Evolutionary conservation across 352 stramenopile genomes (phyloP).

Genomic region (Thraustochytrium sp.): DNA sequence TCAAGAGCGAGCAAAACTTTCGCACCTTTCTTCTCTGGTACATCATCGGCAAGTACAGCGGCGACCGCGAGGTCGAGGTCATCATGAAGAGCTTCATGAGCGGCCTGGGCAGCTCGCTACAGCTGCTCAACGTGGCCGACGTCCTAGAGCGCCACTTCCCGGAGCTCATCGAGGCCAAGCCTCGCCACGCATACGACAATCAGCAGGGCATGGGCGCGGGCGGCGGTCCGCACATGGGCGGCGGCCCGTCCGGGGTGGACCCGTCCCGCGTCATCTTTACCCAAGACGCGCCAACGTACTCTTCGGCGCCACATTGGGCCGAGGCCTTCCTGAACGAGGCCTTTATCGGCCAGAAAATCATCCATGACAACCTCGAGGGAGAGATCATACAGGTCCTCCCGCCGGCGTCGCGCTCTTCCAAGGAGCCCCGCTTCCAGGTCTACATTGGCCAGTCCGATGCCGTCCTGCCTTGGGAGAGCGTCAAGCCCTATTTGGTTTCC

Average conservation of each 20-base stretch:
- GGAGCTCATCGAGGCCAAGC: not conserved
- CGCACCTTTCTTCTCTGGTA: slow-evolving; percentile 26
- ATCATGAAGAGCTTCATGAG: slow-evolving; percentile 1
- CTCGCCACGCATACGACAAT: not conserved
- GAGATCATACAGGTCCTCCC: not conserved
- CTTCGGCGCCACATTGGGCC: slow-evolving; percentile 11
- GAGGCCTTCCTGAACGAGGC: not conserved
- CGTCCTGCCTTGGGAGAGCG: not conserved
- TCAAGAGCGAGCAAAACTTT: slow-evolving; percentile 21
- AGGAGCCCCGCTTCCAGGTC: slow-evolving; percentile 10
- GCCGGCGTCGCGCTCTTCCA: not conserved
- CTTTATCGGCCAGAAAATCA: slow-evolving; percentile 11
- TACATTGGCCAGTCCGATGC: not conserved
- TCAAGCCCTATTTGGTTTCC: not conserved
- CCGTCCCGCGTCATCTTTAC: not conserved
- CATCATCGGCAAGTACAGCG: slow-evolving; percentile 35
- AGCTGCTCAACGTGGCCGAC: not conserved
- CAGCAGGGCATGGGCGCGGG: not conserved
- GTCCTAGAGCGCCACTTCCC: not conserved
- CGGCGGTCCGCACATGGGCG: not conserved
- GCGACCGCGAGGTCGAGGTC: not conserved
- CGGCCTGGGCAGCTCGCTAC: not conserved
- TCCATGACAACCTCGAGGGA: not conserved
- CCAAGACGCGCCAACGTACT: not conserved
- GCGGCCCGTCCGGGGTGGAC: not conserved